Evolutionary conservation across 2,329 filamentous ascomycete species (phyloP).

Genomic region (Fusarium musae): DNA sequence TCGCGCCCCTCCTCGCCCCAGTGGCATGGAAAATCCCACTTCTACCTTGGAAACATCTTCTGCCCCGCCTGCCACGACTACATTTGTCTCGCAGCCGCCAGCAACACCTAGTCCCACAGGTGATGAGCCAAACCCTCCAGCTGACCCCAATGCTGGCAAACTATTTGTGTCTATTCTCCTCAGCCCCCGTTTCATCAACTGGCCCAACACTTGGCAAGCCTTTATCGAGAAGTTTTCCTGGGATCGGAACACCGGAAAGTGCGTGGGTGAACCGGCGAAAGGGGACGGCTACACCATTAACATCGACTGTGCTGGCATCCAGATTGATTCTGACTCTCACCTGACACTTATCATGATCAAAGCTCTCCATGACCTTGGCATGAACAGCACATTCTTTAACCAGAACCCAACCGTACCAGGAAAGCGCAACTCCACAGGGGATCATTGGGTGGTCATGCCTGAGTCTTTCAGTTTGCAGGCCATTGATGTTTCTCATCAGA

Average conservation of each 20-base stretch:
- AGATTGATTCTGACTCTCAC: conserved; percentile 53
- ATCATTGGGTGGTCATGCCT: conserved; percentile 54
- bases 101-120: conserved; percentile 39
- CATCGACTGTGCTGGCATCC: conserved; percentile 51
- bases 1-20: conserved; percentile 48
- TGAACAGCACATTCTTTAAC: conserved; percentile 54
- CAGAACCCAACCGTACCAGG: conserved; percentile 53
- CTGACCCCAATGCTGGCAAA: conserved; percentile 43
- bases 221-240: conserved; percentile 56
- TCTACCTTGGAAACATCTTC: conserved; percentile 49
- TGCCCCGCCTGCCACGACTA: conserved; percentile 49
- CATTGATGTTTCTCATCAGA: conserved; percentile 48
- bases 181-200: conserved; percentile 54
- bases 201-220: conserved; percentile 52
- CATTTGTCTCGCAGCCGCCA: conserved; percentile 47
- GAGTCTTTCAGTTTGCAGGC: conserved; percentile 52
- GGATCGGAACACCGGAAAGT: conserved; percentile 52
- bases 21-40: conserved; percentile 50
- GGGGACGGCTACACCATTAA: conserved; percentile 52
- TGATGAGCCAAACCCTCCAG: conserved; percentile 48
- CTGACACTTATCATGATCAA: conserved; percentile 55
- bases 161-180: conserved; percentile 49
- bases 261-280: conserved; percentile 47
- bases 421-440: conserved; percentile 43
- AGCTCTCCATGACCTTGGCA: conserved; percentile 51